These are phyloP conservation scores for Gautieria morchelliformis DNA, from an alignment of 768 basidiomycete genomes.

Conservation along the genomic window DNA sequence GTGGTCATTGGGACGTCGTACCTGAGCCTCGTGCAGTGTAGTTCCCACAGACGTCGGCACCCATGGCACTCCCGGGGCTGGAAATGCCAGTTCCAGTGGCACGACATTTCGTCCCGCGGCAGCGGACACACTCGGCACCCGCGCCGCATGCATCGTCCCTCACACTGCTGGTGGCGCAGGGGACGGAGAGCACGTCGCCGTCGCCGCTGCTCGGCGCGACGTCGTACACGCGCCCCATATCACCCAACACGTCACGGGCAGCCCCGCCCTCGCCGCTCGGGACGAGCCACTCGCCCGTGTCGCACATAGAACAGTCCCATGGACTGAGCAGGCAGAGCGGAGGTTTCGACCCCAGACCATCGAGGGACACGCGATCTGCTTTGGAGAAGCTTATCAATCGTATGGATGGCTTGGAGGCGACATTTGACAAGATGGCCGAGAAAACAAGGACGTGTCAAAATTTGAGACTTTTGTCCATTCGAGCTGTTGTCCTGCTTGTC, in stretches of 20 bases:
- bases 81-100: conserved; percentile 58
- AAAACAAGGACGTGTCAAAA: conserved; percentile 52
- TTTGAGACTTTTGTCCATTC: conserved; percentile 1
- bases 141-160: conserved; percentile 54
- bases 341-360: conserved; percentile 31
- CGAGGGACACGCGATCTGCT: conserved; percentile 49
- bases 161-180: conserved; percentile 72
- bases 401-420: conserved; percentile 72
- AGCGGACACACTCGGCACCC: conserved; percentile 51
- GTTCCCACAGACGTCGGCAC: conserved; percentile 70
- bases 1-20: neutral
- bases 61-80: conserved; percentile 56
- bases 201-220: neutral
- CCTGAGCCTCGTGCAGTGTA: conserved; percentile 43
- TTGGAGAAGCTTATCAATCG: conserved; percentile 63
- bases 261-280: too few species aligned
- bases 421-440: conserved; percentile 82
- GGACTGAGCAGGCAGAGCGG: neutral
- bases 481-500: neutral
- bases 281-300: conserved; percentile 1
- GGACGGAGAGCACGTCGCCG: neutral
- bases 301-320: conserved; percentile 39
- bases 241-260: conserved; percentile 4
- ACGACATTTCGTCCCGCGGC: conserved; percentile 54
- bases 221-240: neutral